Conservation (phyloP, 306 rosid genomes). For the Cotoneaster glaucophyllus region DNA sequence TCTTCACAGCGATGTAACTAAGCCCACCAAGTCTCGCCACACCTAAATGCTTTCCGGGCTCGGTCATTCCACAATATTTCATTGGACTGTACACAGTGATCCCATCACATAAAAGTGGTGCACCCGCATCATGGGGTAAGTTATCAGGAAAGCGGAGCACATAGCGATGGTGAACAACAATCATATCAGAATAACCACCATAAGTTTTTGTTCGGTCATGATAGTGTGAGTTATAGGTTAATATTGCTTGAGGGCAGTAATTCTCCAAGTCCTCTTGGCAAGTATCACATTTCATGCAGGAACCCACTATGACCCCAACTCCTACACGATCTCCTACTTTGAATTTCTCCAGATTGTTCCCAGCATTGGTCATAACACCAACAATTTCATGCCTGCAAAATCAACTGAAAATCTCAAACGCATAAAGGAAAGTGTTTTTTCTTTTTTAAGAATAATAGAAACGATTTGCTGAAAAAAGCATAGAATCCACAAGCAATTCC, state of each 20-base stretch:
- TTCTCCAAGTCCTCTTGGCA: conserved; percentile 75
- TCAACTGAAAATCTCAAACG: background rate
- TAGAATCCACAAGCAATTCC: background rate
- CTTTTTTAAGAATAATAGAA: too few species aligned
- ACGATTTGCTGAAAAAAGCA: background rate
- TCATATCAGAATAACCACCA: conserved; percentile 74
- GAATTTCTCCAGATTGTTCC: conserved; percentile 62
- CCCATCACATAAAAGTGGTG: conserved; percentile 94
- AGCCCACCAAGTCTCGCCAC: conserved; percentile 96
- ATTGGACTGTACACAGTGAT: conserved; percentile 86
- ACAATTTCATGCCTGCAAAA: conserved; percentile 78
- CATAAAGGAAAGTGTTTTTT: background rate
- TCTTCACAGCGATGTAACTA: conserved; percentile 82
- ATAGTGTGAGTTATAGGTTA: conserved; percentile 48
- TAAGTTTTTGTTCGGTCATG: conserved; percentile 51
- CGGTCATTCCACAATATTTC: conserved; percentile 82
- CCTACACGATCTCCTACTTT: conserved; percentile 79
- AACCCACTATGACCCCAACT: conserved; percentile 79
- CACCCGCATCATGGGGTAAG: conserved; percentile 73
- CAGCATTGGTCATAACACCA: conserved; percentile 63
- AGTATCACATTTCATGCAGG: conserved; percentile 63
- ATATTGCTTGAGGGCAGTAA: conserved; percentile 53
- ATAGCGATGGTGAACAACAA: conserved; percentile 68
- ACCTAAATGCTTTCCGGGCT: conserved; percentile 85
- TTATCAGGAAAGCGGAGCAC: conserved; percentile 65